Evolutionary conservation across 805 yeast species (phyloP).

Genomic region (Yarrowia porcina): DNA sequence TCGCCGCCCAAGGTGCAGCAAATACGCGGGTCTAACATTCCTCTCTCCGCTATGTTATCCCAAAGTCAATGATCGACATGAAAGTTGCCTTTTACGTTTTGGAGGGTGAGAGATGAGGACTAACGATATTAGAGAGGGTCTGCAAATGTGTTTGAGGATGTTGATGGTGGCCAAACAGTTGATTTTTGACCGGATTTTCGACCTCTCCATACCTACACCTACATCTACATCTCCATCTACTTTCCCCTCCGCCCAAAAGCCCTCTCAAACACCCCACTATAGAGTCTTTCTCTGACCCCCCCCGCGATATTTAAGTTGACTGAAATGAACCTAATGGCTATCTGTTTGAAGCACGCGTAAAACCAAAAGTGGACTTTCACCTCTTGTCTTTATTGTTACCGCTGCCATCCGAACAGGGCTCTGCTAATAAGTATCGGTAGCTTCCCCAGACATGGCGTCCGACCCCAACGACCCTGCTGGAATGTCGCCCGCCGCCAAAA

Average conservation of each 20-base stretch:
- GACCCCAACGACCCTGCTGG: conserved; percentile 1
- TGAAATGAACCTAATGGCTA: neutral
- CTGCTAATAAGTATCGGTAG: conserved; percentile 12
- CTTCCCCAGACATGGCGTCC: conserved; percentile 2
- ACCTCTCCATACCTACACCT: too few species aligned
- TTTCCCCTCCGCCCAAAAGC: neutral
- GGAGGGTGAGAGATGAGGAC: neutral
- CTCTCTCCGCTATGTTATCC: conserved; percentile 16
- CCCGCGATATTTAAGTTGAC: neutral
- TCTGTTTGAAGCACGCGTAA: conserved; percentile 16
- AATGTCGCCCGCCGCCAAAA: conserved; percentile 5
- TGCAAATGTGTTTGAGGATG: neutral
- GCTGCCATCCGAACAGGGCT: conserved; percentile 1
- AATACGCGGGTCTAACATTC: conserved; percentile 15
- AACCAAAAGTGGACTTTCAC: conserved; percentile 2
- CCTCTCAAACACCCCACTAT: neutral
- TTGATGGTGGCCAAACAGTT: too few species aligned
- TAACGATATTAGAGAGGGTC: neutral
- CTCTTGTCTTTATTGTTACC: conserved; percentile 6
- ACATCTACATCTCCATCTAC: neutral
- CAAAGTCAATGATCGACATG: conserved; percentile 10
- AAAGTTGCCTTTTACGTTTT: conserved; percentile 19
- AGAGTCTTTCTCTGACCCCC: neutral
- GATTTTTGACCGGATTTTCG: too few species aligned
- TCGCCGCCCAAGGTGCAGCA: neutral